Evolutionary conservation across 1,284 basidiomycete species (phyloP).

Genomic region (Meripilus lineatus): DNA sequence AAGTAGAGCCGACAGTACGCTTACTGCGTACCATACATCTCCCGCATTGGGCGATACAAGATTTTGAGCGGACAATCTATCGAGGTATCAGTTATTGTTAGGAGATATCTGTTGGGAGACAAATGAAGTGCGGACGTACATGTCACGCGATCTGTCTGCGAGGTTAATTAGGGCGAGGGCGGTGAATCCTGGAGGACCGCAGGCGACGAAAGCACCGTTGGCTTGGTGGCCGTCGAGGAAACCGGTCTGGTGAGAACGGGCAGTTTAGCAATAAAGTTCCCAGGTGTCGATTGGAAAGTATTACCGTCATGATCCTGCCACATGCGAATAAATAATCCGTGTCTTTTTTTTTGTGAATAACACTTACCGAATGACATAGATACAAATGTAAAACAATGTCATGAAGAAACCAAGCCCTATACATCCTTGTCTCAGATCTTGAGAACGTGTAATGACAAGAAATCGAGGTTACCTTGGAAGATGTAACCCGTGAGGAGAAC

Average conservation of each 20-base stretch:
- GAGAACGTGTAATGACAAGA: neutral
- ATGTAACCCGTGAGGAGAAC: slow-evolving; percentile 41
- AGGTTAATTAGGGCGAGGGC: slow-evolving; percentile 43
- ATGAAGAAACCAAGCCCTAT: slow-evolving; percentile 48
- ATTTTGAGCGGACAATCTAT: slow-evolving; percentile 2
- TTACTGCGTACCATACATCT: slow-evolving; percentile 42
- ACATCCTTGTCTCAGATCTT: slow-evolving; percentile 2
- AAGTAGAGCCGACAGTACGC: slow-evolving; percentile 34
- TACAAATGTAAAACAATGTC: slow-evolving; percentile 48
- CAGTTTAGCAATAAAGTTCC: neutral
- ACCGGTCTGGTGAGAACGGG: slow-evolving; percentile 31
- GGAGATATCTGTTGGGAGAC: no score
- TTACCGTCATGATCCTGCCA: slow-evolving; percentile 37
- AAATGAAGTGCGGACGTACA: slow-evolving; percentile 25
- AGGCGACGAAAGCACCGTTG: slow-evolving; percentile 45
- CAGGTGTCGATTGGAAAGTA: slow-evolving; percentile 9
- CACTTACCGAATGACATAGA: slow-evolving; percentile 42
- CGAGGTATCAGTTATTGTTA: slow-evolving; percentile 8
- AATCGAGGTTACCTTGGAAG: slow-evolving; percentile 36
- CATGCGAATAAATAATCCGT: slow-evolving; percentile 7
- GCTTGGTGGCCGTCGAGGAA: slow-evolving; percentile 47
- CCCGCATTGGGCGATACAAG: slow-evolving; percentile 11
- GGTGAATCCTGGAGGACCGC: slow-evolving; percentile 46
- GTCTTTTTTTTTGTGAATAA: slow-evolving; percentile 2
- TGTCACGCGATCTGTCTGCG: slow-evolving; percentile 32